Percentiles rank a stretch among this genome's conserved stretches.
These are phyloP conservation scores for Vicia sativa DNA, from an alignment of 306 rosid species.

Conservation along the genomic window DNA sequence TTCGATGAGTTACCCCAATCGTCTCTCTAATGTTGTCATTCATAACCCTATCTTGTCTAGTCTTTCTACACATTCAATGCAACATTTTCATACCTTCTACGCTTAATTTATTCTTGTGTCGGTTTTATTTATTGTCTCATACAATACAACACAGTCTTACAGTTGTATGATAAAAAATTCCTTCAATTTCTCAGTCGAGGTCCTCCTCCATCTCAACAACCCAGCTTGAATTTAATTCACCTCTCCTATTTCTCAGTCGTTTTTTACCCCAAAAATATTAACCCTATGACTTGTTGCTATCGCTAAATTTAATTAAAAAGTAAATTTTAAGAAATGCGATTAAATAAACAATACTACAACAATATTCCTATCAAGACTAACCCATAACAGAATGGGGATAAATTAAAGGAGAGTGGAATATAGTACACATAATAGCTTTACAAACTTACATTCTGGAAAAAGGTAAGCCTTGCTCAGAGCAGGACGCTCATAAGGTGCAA, in stretches of 20 bases:
- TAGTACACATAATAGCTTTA: slow-evolving; percentile 1
- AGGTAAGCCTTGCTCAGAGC: slow-evolving; percentile 97
- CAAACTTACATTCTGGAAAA: slow-evolving; percentile 87
- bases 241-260: neutral
- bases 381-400: neutral
- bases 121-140: neutral
- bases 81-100: neutral
- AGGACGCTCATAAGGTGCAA: slow-evolving; percentile 99
- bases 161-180: neutral
- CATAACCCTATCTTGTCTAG: neutral
- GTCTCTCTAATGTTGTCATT: neutral
- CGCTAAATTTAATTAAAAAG: neutral
- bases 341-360: slow-evolving; percentile 17
- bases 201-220: neutral
- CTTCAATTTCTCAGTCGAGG: neutral
- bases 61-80: neutral
- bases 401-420: neutral
- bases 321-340: slow-evolving; percentile 12
- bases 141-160: neutral
- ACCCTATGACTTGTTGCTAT: neutral
- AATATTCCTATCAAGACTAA: slow-evolving; percentile 4
- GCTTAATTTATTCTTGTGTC: neutral
- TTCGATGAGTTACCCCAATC: neutral
- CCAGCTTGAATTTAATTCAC: neutral
- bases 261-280: neutral